A percentile compares a stretch with the other conserved stretches of the same genome.
Conservation (phyloP, 345 rosid genomes). For the Pugionium cornutum region DNA sequence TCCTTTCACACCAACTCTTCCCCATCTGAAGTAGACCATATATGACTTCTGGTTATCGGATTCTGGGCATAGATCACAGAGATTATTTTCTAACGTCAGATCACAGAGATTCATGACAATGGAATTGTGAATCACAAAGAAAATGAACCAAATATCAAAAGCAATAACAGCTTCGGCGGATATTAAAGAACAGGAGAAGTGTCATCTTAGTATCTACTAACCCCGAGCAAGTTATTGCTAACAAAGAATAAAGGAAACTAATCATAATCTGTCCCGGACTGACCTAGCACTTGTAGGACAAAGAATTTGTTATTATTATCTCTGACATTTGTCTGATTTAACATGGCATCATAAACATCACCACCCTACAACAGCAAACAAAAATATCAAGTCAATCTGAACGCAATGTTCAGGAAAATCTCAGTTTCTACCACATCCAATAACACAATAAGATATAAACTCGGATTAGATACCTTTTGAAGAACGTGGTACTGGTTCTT, state of each 20-base stretch:
- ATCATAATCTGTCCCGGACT: constrained; percentile 21
- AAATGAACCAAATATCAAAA: constrained; percentile 13
- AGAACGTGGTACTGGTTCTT: constrained; percentile 77
- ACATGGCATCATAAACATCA: constrained; percentile 77
- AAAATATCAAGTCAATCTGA: constrained; percentile 16
- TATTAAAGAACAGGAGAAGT: background rate
- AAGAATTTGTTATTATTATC: constrained; percentile 82
- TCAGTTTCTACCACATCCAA: constrained; percentile 10
- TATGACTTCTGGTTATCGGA: constrained; percentile 66
- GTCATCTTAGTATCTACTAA: background rate
- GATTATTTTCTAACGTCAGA: background rate
- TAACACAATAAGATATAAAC: constrained; percentile 1
- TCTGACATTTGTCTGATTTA: constrained; percentile 80
- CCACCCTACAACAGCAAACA: constrained; percentile 55
- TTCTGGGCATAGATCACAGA: constrained; percentile 49
- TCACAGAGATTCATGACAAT: background rate
- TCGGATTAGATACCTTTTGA: constrained; percentile 46
- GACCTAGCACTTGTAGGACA: constrained; percentile 80
- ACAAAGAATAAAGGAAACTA: background rate
- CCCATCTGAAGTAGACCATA: constrained; percentile 80
- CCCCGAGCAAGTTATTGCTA: background rate
- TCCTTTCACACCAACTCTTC: constrained; percentile 88
- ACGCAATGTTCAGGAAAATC: background rate
- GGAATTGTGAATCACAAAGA: background rate
- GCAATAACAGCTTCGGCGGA: background rate